phyloP scores from a whole-genome alignment of 768 basidiomycete genomes.

The Boletus fagicola region DNA sequence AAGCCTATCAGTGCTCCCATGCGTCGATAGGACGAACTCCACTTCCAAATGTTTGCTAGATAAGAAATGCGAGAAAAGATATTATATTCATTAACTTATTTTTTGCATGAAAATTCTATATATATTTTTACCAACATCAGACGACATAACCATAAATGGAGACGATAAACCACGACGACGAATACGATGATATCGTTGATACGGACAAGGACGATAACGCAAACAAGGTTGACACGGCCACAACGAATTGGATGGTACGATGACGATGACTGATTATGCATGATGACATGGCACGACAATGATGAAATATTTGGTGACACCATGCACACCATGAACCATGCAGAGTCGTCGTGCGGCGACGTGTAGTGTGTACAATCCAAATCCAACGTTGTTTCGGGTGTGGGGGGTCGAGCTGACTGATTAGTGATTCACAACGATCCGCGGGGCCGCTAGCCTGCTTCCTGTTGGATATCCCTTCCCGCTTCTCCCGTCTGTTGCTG shows the following conservation, averaged over 20 bases:
- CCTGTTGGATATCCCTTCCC: no score
- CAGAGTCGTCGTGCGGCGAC: no score
- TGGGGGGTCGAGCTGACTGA: no score
- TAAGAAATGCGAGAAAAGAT: neutral
- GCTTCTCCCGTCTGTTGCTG: no score
- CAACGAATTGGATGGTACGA: neutral
- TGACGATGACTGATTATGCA: neutral
- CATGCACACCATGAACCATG: no score
- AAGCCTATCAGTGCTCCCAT: neutral
- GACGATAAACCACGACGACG: neutral
- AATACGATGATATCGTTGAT: neutral
- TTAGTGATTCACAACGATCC: no score
- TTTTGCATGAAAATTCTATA: neutral
- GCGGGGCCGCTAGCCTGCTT: no score
- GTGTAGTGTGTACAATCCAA: no score
- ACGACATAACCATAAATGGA: no score
- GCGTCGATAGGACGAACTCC: neutral
- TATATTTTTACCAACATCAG: neutral
- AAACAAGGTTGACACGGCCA: neutral
- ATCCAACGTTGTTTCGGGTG: no score
- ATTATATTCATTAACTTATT: neutral
- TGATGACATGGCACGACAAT: no score
- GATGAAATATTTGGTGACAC: no score
- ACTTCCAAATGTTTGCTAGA: neutral
- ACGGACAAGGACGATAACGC: neutral